phyloP scores from a whole-genome alignment of 176 grass and related monocot species.

The Tuctoria greenei region DNA sequence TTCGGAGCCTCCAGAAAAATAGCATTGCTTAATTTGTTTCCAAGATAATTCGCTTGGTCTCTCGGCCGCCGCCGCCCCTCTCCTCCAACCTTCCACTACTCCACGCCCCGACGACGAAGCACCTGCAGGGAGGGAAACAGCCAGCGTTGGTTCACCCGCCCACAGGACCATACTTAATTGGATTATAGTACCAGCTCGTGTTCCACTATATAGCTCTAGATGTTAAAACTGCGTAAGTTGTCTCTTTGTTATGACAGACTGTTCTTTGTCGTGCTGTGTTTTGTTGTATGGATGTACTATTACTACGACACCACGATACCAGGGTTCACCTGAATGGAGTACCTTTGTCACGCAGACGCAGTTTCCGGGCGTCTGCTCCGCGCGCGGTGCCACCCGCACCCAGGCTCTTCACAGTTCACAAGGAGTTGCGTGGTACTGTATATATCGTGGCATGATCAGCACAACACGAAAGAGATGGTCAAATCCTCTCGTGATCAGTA shows the following conservation, averaged over 20 bases:
- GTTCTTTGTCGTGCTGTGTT: conserved; percentile 5
- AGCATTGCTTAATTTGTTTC: too few relatives aligned
- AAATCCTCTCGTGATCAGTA: too few relatives aligned
- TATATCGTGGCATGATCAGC: too few relatives aligned
- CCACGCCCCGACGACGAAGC: too few relatives aligned
- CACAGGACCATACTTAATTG: conserved; percentile 64
- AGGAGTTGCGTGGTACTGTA: conserved; percentile 42
- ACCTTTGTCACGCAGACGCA: conserved; percentile 35
- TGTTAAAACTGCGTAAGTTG: conserved; percentile 81
- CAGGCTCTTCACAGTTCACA: conserved; percentile 54
- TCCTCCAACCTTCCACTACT: too few relatives aligned
- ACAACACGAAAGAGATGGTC: too few relatives aligned
- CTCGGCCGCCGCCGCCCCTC: too few relatives aligned
- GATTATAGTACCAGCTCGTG: conserved; percentile 55
- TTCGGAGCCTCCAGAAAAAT: too few relatives aligned
- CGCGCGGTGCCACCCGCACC: conserved; percentile 95
- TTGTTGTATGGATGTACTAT: not conserved
- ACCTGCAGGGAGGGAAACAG: conserved; percentile 37
- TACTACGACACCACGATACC: too few relatives aligned
- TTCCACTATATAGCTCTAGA: conserved; percentile 63
- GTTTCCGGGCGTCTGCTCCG: conserved; percentile 67
- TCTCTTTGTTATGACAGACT: conserved; percentile 5
- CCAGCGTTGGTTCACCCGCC: conserved; percentile 54
- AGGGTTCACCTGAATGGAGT: conserved; percentile 26
- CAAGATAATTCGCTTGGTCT: too few relatives aligned